Evolutionary conservation across 192 early-diverging fungal genomes (phyloP), one percentile per base, ranked within the genome.

Genomic region (Mortierella antarctica): DNA sequence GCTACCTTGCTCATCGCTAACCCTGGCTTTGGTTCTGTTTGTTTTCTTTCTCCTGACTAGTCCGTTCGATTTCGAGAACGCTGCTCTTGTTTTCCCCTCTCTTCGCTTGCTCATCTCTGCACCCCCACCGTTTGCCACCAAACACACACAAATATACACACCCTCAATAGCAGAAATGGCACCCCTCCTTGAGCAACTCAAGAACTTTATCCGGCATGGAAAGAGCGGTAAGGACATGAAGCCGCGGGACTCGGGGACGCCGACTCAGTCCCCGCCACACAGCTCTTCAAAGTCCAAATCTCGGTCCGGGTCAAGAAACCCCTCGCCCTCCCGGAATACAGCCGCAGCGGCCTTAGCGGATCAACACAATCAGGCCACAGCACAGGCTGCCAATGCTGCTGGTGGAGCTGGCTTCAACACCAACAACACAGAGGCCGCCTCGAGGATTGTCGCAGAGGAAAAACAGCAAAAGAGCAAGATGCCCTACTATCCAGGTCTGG

Each of bases 401-500:
- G 45, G 46, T 9, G 62, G 58, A 13, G 52, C 63, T 13, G 67
- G 77, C 54, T 54, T 65, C 17, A 64, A 76, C 57, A 71, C 60
- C 49, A 52, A 67, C 57, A 74, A 77, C 39, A 84, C 74, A 17
- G 85, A 83, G 44, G 80, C 82, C 44, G 86, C 87, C 7, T 70
- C 80, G 17, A 69, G 69, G 56, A 85, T 89, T 18, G 85, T 90
- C 12, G 84, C 86, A 49, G 85, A 90, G 52, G 87, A 88, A 58
- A 83, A 83, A 4, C 77, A 77, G 11, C 78, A 82, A 57, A 89
- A 85, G 65, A 82, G 55, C 56, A 82, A 75, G 68, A 46, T 90
- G 62, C 89, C 89, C 21, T 55, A 64, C 2, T 92, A 91, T 60
- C 86, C 88, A 40, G 89, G 88, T 23, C 60, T 92, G 59, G 85